These are phyloP conservation scores for Guyanaporus albipodus DNA, from an alignment of 768 basidiomycete genomes.

Conservation along the genomic window DNA sequence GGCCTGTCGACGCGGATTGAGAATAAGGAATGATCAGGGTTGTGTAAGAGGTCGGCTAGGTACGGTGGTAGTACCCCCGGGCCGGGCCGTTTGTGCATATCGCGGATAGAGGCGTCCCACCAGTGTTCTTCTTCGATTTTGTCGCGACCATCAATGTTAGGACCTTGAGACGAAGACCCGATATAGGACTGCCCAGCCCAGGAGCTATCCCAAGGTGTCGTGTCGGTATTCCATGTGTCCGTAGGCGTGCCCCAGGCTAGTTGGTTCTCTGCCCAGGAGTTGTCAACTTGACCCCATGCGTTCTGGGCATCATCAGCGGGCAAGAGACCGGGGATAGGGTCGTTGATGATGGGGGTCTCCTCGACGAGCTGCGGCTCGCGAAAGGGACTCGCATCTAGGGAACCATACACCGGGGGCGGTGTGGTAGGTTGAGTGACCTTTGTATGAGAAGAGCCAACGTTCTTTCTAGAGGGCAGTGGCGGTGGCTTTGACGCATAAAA, in stretches of 20 bases:
- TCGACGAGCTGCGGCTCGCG: constrained; percentile 55
- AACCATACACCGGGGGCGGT: constrained; percentile 26
- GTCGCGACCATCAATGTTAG: constrained; percentile 56
- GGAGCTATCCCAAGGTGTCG: constrained; percentile 26
- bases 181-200: constrained; percentile 21
- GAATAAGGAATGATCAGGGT: constrained; percentile 69
- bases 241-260: constrained; percentile 11
- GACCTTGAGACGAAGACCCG: constrained; percentile 26
- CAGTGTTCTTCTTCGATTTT: constrained; percentile 60
- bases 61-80: constrained; percentile 66
- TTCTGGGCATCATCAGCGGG: constrained; percentile 34
- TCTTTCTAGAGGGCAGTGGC: constrained; percentile 33
- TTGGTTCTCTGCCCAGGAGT: constrained; percentile 14
- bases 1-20: constrained; percentile 46
- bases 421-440: constrained; percentile 29
- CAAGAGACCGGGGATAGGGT: constrained; percentile 36
- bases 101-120: constrained; percentile 58
- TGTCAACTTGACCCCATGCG: constrained; percentile 17
- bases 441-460: constrained; percentile 36
- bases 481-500: constrained; percentile 34
- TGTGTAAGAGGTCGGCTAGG: constrained; percentile 63
- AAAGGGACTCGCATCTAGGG: constrained; percentile 30
- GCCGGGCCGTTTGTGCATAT: constrained; percentile 53
- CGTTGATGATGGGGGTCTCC: constrained; percentile 37
- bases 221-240: constrained; percentile 19